phyloP scores from a whole-genome alignment of 225 moss, liverwort and hornwort species.

The Pseudoscleropodium purum region DNA sequence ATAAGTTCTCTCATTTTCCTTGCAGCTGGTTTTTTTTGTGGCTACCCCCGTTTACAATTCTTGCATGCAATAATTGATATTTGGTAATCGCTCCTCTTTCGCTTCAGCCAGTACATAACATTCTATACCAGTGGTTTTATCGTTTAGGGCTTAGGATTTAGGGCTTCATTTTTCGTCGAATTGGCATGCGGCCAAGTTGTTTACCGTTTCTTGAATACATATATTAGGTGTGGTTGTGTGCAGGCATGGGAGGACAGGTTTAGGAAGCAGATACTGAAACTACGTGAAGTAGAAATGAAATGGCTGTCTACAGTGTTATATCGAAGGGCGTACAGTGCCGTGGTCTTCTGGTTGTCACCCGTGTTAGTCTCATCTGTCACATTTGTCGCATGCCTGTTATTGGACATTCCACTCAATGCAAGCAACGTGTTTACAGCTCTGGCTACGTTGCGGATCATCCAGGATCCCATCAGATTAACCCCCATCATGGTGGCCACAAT shows the following conservation, averaged over 20 bases:
- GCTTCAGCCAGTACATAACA: too few relatives aligned
- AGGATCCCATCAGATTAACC: not conserved
- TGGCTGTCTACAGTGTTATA: not conserved
- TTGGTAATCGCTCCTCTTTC: too few relatives aligned
- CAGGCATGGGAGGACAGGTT: not conserved
- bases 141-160: too few relatives aligned
- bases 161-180: too few relatives aligned
- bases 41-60: too few relatives aligned
- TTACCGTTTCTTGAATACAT: not conserved
- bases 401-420: not conserved
- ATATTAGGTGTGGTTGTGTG: not conserved
- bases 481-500: not conserved
- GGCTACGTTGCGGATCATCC: not conserved
- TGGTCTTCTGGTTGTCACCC: not conserved
- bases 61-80: too few relatives aligned
- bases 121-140: too few relatives aligned
- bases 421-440: not conserved
- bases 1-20: too few relatives aligned
- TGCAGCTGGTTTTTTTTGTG: too few relatives aligned
- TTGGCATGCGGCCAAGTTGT: not conserved
- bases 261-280: not conserved
- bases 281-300: not conserved
- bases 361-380: not conserved
- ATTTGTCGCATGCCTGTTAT: not conserved
- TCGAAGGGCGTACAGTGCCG: not conserved